Base-by-base conservation (phyloP, 228 moss, liverwort and hornwort genomes). In the Sphagnum fallax region DNA sequence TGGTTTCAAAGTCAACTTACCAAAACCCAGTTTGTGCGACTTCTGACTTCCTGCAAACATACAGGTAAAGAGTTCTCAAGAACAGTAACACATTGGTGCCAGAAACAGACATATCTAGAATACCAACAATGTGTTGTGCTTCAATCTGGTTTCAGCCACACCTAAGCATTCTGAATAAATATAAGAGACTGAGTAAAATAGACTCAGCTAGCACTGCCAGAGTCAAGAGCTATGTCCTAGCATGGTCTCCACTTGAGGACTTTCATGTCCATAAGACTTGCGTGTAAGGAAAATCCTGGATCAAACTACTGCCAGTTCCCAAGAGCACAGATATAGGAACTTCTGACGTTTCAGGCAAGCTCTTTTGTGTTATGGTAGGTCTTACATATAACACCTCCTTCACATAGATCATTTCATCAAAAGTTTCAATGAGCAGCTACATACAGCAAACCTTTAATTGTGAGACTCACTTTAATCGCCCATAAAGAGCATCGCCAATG, bases 401-500 rank as follows among this genome's bases (percentile, higher is more conserved):
- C 63, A 6, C 5, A 18, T 4, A 6, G 16, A 32, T 63, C 7
- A 63, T 5, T 16, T 47, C 32, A 6, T 63, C 63, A 63, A 9
- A 10, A 10, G 16, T 5, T 6, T 16, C 10, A 32, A 10, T 6
- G 63, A 32, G 10, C 10, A 63, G 15, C 63, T 15, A 6, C 10
- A 10, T 47, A 10, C 32, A 65, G 50, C 9, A 14, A 18, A 5
- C 16, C 16, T 8, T 62, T 16, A 9, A 49, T 62, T 9, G 49
- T 50, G 5, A 8, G 18, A 48, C 73, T 73, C 7, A 80, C 80
- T 64, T 70, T 61, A 62, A 12, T 78, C 82, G 89, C 52, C 92
- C 94, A 71, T 84, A 87, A 64, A 83, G 94, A 59, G 90, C 92
- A 71, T 98, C 90, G 59, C 89, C 75, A 60, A 98, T 89, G 67